Evolutionary conservation across 192 early-diverging fungal species (phyloP).

Genomic region (Rhizoclosmatium globosum): DNA sequence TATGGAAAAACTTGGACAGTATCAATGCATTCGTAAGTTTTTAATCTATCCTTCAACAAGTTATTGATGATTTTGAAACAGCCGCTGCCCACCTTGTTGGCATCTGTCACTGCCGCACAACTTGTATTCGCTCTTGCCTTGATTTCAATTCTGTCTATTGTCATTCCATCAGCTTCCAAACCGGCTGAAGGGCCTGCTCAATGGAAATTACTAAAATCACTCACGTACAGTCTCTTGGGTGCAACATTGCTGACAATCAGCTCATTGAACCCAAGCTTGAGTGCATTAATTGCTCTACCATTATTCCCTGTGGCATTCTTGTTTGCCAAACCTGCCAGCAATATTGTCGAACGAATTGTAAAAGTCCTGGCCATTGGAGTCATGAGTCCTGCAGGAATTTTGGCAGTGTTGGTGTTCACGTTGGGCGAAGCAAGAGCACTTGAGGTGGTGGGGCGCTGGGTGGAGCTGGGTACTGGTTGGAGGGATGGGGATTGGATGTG

Average conservation of each 20-base stretch:
- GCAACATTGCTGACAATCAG: conserved; percentile 44
- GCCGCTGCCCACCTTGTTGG: not conserved
- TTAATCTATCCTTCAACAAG: not conserved
- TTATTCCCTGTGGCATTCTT: conserved; percentile 43
- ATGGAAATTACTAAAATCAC: conserved; percentile 55
- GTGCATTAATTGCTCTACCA: conserved; percentile 47
- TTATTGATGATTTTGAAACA: not conserved
- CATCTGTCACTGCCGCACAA: not conserved
- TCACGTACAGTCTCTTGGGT: conserved; percentile 40
- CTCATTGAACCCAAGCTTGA: conserved; percentile 53
- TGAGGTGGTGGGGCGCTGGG: conserved; percentile 18
- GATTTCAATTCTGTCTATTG: conserved; percentile 39
- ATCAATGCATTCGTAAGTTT: not conserved
- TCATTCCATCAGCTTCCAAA: conserved; percentile 42
- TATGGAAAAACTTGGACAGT: not conserved
- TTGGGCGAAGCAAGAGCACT: conserved; percentile 18
- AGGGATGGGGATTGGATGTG: conserved; percentile 48
- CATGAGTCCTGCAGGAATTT: conserved; percentile 43
- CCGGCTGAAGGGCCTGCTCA: conserved; percentile 30
- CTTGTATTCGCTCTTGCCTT: conserved; percentile 31
- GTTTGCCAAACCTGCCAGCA: conserved; percentile 32
- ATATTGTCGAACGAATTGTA: conserved; percentile 11
- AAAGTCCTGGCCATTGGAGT: conserved; percentile 33
- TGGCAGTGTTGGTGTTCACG: conserved; percentile 25
- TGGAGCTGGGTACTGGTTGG: conserved; percentile 48